Percentiles rank a stretch among this genome's conserved stretches.
Conservation (phyloP, 2,329 filamentous ascomycete genomes). For the Chaetothyriales sp. region DNA sequence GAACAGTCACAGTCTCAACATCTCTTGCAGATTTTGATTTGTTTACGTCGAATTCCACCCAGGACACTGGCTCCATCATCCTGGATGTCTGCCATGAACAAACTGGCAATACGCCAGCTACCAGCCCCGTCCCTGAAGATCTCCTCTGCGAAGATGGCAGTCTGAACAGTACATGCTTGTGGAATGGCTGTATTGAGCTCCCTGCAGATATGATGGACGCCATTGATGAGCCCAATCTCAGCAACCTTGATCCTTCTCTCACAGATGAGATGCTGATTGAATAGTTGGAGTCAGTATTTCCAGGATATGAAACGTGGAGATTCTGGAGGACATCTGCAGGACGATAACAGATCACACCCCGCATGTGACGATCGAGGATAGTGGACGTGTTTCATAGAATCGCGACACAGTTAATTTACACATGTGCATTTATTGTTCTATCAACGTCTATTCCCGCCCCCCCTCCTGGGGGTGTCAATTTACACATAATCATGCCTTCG, state of each 20-base stretch:
- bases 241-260: conserved; percentile 7
- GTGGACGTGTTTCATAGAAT: no score
- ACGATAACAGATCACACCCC: no score
- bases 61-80: neutral
- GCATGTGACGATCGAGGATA: no score
- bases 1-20: neutral
- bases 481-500: no score
- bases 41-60: neutral
- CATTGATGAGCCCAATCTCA: neutral
- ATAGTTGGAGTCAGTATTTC: no score
- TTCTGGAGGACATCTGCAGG: no score
- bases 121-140: neutral
- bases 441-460: no score
- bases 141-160: neutral
- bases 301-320: no score
- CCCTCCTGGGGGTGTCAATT: no score
- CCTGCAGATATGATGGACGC: neutral
- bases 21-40: neutral
- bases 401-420: no score
- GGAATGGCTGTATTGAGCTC: neutral
- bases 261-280: neutral
- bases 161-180: neutral
- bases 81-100: neutral
- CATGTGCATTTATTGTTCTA: no score
- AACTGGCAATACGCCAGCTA: neutral